These are phyloP conservation scores for Mollisia scopiformis DNA, from an alignment of 2,329 filamentous ascomycete species.

Conservation along the genomic window DNA sequence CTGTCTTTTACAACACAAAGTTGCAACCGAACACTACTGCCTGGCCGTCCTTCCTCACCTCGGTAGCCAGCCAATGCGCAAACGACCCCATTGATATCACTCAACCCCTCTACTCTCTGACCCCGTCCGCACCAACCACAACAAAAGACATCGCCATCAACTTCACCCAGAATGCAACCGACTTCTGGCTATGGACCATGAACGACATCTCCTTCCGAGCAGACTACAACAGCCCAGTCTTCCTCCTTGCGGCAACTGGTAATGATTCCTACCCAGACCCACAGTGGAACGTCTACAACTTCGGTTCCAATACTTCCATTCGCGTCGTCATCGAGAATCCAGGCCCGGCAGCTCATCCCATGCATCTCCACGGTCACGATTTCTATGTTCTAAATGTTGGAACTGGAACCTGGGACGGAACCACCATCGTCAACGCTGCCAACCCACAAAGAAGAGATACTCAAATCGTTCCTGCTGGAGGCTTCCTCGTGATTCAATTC, in stretches of 20 bases:
- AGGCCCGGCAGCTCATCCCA: conserved; percentile 55
- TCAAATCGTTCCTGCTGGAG: conserved; percentile 46
- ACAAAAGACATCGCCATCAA: conserved; percentile 40
- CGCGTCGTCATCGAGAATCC: conserved; percentile 59
- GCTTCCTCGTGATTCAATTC: conserved; percentile 50
- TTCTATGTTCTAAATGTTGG: conserved; percentile 66
- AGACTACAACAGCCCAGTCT: conserved; percentile 62
- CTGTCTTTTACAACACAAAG: conserved; percentile 58
- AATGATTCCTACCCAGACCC: conserved; percentile 48
- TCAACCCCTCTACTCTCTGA: conserved; percentile 24
- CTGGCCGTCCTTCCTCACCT: conserved; percentile 15
- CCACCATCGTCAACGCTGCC: conserved; percentile 39
- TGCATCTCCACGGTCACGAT: conserved; percentile 73
- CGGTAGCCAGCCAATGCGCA: background rate
- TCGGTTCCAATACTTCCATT: conserved; percentile 54
- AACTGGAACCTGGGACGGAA: conserved; percentile 34
- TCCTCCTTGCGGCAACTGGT: conserved; percentile 52
- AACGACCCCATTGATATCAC: conserved; percentile 15
- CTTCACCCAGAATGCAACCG: conserved; percentile 41
- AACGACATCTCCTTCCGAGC: conserved; percentile 53
- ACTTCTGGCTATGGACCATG: conserved; percentile 53
- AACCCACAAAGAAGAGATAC: conserved; percentile 57
- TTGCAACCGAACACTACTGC: conserved; percentile 18
- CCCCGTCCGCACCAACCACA: conserved; percentile 17
- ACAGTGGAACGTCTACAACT: conserved; percentile 58